phyloP scores from a whole-genome alignment of 2,329 filamentous ascomycete species.

The Cytospora paraplurivora region DNA sequence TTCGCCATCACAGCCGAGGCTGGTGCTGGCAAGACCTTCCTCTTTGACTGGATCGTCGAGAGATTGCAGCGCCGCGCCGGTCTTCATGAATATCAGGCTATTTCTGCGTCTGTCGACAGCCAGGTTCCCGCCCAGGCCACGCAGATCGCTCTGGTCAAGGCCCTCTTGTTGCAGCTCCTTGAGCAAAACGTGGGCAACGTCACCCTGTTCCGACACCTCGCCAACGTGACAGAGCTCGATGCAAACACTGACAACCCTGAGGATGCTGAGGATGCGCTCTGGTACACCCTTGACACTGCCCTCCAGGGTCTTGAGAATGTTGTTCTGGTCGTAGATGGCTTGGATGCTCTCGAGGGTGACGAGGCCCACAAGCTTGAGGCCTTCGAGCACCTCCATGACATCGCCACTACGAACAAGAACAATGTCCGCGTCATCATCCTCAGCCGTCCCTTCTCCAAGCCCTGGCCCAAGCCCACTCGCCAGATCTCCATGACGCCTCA shows the following conservation, averaged over 20 bases:
- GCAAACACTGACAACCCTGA: conserved; percentile 35
- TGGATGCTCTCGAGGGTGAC: conserved; percentile 29
- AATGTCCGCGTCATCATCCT: conserved; percentile 29
- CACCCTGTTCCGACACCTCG: conserved; percentile 28
- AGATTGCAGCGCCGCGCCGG: conserved; percentile 27
- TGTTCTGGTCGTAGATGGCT: conserved; percentile 27
- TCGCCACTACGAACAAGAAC: conserved; percentile 29
- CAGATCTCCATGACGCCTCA: conserved; percentile 27
- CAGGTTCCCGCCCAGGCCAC: conserved; percentile 28
- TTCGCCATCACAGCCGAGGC: conserved; percentile 29
- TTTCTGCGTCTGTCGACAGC: conserved; percentile 29
- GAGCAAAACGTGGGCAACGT: conserved; percentile 29
- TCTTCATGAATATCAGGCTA: conserved; percentile 28
- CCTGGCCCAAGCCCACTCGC: conserved; percentile 29
- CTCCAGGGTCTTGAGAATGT: conserved; percentile 29
- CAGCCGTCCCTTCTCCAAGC: conserved; percentile 28
- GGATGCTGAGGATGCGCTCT: conserved; percentile 34
- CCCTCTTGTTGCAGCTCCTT: conserved; percentile 27
- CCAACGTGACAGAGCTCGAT: conserved; percentile 29
- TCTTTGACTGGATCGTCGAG: conserved; percentile 28
- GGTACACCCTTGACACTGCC: conserved; percentile 28
- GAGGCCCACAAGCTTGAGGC: conserved; percentile 27
- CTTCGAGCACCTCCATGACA: conserved; percentile 29
- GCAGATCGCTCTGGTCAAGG: conserved; percentile 29
- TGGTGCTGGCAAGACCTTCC: conserved; percentile 28